Conservation (phyloP, 1,139 yeast species). For the Yamadazyma atlantica region DNA sequence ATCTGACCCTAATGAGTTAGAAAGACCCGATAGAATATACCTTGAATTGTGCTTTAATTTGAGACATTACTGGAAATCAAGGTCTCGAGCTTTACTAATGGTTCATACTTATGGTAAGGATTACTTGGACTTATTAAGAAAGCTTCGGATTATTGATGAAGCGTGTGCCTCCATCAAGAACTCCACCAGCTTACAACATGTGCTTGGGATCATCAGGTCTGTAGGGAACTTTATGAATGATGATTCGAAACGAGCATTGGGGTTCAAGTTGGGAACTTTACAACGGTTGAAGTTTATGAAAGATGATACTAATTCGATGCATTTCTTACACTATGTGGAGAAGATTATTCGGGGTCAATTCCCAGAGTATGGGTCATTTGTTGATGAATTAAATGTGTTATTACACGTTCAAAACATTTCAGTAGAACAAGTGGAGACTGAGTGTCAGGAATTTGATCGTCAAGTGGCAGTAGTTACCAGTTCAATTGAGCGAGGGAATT, state of each 20-base stretch:
- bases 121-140: slow-evolving; percentile 63
- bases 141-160: slow-evolving; percentile 63
- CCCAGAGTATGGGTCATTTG: slow-evolving; percentile 74
- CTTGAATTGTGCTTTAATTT: slow-evolving; percentile 77
- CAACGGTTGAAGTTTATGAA: slow-evolving; percentile 84
- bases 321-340: slow-evolving; percentile 86
- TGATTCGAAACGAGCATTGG: slow-evolving; percentile 72
- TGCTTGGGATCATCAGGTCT: slow-evolving; percentile 74
- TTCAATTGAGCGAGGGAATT: slow-evolving; percentile 67
- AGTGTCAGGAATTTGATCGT: slow-evolving; percentile 62
- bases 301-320: slow-evolving; percentile 74
- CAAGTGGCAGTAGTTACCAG: slow-evolving; percentile 53
- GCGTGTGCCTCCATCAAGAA: slow-evolving; percentile 62
- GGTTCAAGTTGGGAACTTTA: slow-evolving; percentile 80
- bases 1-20: slow-evolving; percentile 62
- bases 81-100: slow-evolving; percentile 76
- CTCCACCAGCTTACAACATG: slow-evolving; percentile 64
- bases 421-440: slow-evolving; percentile 72
- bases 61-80: slow-evolving; percentile 79
- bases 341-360: slow-evolving; percentile 72
- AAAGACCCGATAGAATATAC: slow-evolving; percentile 78
- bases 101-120: slow-evolving; percentile 72
- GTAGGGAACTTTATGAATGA: slow-evolving; percentile 96
- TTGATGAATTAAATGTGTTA: slow-evolving; percentile 71
- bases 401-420: slow-evolving; percentile 65